Base-by-base conservation (phyloP, 1,284 basidiomycete genomes). In the Entoloma clypeatum region DNA sequence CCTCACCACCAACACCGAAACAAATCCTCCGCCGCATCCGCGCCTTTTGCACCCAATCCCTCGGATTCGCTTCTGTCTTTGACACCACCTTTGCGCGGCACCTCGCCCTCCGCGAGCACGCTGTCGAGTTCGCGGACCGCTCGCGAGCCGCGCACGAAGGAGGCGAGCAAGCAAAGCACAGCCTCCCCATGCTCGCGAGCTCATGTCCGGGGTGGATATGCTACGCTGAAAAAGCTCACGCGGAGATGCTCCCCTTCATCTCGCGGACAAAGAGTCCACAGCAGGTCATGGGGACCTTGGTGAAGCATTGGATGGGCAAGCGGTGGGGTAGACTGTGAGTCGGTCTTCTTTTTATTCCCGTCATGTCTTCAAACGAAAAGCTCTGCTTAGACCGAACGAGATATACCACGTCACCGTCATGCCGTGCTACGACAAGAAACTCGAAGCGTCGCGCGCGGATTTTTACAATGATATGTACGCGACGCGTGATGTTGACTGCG, bases 391-490 rank as follows among this genome's bases (percentile, higher is more conserved):
- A 22, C 86, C 90, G 1, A 72, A 86, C 54, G 72, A 90, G 54
- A 77, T 97, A 39, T 99, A 98, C 62, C 96, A 99, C 56, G 90
- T 98, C 47, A 80, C 92, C 0, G 92, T 98, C 28, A 99, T 99
- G 94, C 94, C 95, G 0, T 99, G 96, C 66, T 99, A 98, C 64
- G 96, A 99, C 74, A 99, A 99, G 69, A 99, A 99, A 62, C 82
- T 99, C 18, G 96, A 99, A 67, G 95, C 96, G 0, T 94, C 91
- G 10, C 77, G 96, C 18, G 75, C 82, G 34, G 92, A 96, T 59
- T 97, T 96, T 60, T 90, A 90, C 61, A 82, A 84, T 46, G 83
- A 83, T 11, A 55, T 75, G 3, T 86, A 86, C 64, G 72, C 79
- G 50, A 91, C 90, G 5, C 76, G 92, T 43, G 95, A 99, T 50